A percentile compares a stretch with the other conserved stretches of the same genome.
phyloP scores from a whole-genome alignment of 2,329 filamentous ascomycete species.

The Falciphora oryzae region DNA sequence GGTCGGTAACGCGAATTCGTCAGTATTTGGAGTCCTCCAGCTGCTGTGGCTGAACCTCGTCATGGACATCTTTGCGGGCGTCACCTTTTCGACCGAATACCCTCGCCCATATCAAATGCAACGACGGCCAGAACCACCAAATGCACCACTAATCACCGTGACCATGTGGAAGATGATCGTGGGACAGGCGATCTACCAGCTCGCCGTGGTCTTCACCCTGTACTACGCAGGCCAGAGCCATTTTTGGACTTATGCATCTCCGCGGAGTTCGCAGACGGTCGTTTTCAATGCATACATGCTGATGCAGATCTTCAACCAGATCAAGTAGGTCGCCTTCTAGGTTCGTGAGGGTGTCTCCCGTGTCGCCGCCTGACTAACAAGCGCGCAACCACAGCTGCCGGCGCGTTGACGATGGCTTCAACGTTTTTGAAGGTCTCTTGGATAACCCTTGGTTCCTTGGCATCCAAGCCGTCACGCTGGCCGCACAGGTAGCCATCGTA shows the following conservation, averaged over 20 bases:
- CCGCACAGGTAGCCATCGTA: constrained; percentile 64
- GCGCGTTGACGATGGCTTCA: constrained; percentile 74
- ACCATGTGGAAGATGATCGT: constrained; percentile 84
- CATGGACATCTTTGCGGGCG: constrained; percentile 56
- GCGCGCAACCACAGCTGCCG: constrained; percentile 65
- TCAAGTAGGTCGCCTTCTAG: no score
- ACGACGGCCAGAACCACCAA: constrained; percentile 27
- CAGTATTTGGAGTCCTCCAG: constrained; percentile 54
- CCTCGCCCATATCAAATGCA: constrained; percentile 37
- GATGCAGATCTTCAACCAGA: constrained; percentile 86
- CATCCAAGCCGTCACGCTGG: constrained; percentile 61
- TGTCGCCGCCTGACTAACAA: no score
- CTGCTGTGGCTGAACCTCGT: constrained; percentile 59
- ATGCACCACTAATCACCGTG: constrained; percentile 47
- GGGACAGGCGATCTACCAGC: constrained; percentile 66
- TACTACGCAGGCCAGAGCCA: constrained; percentile 52
- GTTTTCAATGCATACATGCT: constrained; percentile 84
- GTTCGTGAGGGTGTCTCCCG: no score
- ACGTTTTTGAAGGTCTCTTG: constrained; percentile 69
- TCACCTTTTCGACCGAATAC: constrained; percentile 46
- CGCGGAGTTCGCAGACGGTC: no score
- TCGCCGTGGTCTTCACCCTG: constrained; percentile 57
- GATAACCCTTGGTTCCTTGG: constrained; percentile 71
- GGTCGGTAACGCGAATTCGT: constrained; percentile 39
- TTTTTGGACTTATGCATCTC: no score